Evolutionary conservation across 345 rosid species (phyloP).

Genomic region (Gossypium arboreum): DNA sequence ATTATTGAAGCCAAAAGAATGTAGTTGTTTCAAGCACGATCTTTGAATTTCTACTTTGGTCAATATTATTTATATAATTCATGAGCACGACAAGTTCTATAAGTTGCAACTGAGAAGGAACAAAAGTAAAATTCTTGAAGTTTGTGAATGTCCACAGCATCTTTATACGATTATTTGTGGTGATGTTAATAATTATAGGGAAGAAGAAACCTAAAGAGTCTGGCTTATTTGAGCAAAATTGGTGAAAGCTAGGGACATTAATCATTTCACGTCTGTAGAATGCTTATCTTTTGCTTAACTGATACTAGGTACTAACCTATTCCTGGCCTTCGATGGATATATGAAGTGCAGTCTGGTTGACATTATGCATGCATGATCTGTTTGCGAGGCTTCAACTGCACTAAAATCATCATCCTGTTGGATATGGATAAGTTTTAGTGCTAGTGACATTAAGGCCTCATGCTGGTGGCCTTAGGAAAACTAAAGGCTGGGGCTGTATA

Average conservation of each 20-base stretch:
- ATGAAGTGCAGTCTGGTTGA: background rate
- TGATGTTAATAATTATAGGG: background rate
- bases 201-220: background rate
- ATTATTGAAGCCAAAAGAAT: background rate
- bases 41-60: background rate
- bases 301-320: constrained; percentile 6
- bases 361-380: background rate
- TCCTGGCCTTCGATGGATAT: background rate
- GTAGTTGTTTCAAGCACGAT: background rate
- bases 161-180: background rate
- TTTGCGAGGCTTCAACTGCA: background rate
- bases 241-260: background rate
- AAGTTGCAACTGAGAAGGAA: background rate
- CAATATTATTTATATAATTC: background rate
- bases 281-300: background rate
- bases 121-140: background rate
- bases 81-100: background rate
- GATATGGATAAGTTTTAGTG: background rate
- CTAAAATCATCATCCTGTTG: background rate
- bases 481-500: background rate
- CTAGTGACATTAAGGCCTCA: background rate
- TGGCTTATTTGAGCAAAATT: background rate
- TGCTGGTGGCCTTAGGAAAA: background rate
- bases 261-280: background rate
- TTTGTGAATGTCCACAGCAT: background rate